These are phyloP conservation scores for Blastosporella zonata DNA, from an alignment of 1,284 basidiomycete species.

Conservation along the genomic window DNA sequence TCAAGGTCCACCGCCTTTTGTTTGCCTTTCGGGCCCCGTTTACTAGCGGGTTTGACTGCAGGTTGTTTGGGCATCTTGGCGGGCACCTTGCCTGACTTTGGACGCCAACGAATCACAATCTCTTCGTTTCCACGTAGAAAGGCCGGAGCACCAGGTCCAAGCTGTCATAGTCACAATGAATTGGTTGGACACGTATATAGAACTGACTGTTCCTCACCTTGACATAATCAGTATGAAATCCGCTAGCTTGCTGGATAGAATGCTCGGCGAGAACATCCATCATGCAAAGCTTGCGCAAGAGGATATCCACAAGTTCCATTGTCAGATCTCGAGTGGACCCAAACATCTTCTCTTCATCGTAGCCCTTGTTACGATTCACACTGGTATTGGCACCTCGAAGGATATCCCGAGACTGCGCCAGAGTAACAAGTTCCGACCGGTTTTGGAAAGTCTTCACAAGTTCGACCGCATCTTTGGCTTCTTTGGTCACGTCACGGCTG, in stretches of 20 bases:
- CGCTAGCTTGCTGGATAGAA: slow-evolving; percentile 30
- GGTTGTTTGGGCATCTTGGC: slow-evolving; percentile 8
- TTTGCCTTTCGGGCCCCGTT: slow-evolving; percentile 24
- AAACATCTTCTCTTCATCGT: slow-evolving; percentile 46
- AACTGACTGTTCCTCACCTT: slow-evolving; percentile 28
- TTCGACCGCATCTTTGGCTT: slow-evolving; percentile 48
- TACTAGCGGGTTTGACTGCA: slow-evolving; percentile 4
- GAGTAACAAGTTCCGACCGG: slow-evolving; percentile 39
- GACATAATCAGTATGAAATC: slow-evolving; percentile 37
- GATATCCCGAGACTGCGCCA: slow-evolving; percentile 49
- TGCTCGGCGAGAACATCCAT: slow-evolving; percentile 37
- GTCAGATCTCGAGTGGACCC: slow-evolving; percentile 53
- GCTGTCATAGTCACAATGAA: slow-evolving; percentile 21
- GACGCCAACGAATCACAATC: slow-evolving; percentile 28
- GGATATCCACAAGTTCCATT: slow-evolving; percentile 54
- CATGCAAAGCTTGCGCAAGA: slow-evolving; percentile 56
- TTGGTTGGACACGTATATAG: background rate
- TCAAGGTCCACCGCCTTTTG: slow-evolving; percentile 24
- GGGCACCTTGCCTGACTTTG: slow-evolving; percentile 23
- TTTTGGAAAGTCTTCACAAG: slow-evolving; percentile 49
- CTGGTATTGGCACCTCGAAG: slow-evolving; percentile 60
- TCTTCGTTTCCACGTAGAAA: slow-evolving; percentile 23
- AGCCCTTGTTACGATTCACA: slow-evolving; percentile 47
- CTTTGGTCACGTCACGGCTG: slow-evolving; percentile 50
- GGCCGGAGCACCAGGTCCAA: slow-evolving; percentile 26